These are phyloP conservation scores for Penicillium lagena DNA, from an alignment of 495 filamentous ascomycete species.

Conservation along the genomic window DNA sequence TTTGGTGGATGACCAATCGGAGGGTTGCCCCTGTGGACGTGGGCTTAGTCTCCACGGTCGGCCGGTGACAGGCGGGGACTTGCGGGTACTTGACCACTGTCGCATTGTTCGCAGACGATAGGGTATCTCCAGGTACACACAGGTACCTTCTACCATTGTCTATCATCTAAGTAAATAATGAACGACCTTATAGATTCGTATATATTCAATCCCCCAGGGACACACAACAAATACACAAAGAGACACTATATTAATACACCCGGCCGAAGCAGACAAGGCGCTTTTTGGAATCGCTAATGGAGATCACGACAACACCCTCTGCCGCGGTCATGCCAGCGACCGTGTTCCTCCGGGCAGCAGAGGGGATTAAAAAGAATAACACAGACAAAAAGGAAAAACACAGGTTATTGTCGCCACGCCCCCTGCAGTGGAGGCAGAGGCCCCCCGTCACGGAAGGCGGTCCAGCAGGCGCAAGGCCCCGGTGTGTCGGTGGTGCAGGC, in stretches of 20 bases:
- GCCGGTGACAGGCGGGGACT: background rate
- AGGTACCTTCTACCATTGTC: background rate
- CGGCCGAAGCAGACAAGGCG: conserved; percentile 2
- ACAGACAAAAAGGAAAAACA: background rate
- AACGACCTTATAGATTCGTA: no score
- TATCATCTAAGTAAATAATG: no score
- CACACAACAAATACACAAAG: background rate
- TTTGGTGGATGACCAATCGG: background rate
- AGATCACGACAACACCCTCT: background rate
- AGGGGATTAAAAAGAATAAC: background rate
- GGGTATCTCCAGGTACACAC: background rate
- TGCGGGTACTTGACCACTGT: background rate
- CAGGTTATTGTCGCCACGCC: conserved; percentile 9
- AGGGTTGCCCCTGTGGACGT: background rate
- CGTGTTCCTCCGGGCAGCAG: background rate
- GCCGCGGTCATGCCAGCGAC: conserved; percentile 17
- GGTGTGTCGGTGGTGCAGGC: conserved; percentile 2
- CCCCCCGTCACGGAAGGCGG: conserved; percentile 12
- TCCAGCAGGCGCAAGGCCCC: conserved; percentile 1
- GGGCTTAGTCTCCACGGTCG: background rate
- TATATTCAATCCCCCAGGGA: background rate
- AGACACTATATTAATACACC: conserved; percentile 11
- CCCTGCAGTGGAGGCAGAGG: conserved; percentile 17
- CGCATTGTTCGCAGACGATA: background rate
- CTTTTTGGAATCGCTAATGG: background rate